Percentiles rank a stretch among this genome's conserved stretches.
phyloP scores from a whole-genome alignment of 2,329 filamentous ascomycete species.

The Fusarium setosum region DNA sequence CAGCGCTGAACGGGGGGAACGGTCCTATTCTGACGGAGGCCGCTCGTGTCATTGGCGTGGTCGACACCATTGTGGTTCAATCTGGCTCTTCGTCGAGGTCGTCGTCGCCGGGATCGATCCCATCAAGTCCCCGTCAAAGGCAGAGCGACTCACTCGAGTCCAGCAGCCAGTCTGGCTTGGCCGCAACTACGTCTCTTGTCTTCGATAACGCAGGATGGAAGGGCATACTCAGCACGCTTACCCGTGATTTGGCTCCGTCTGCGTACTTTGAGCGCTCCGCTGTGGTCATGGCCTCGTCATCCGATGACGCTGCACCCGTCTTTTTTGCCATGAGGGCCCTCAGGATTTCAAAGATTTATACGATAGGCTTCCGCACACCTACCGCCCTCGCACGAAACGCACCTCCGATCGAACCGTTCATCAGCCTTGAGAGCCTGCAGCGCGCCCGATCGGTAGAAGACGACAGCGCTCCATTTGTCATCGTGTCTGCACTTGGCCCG shows the following conservation, averaged over 20 bases:
- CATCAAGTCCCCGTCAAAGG: constrained; percentile 59
- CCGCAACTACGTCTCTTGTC: constrained; percentile 68
- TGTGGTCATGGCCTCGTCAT: constrained; percentile 77
- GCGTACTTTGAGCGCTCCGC: constrained; percentile 82
- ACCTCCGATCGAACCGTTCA: constrained; percentile 82
- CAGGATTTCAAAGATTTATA: constrained; percentile 82
- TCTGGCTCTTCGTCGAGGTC: constrained; percentile 54
- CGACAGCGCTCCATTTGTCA: constrained; percentile 76
- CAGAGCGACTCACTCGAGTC: constrained; percentile 40
- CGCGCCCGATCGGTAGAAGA: constrained; percentile 61
- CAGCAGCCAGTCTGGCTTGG: constrained; percentile 49
- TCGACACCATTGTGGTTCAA: constrained; percentile 82
- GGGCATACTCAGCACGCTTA: constrained; percentile 84
- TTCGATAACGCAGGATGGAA: constrained; percentile 90
- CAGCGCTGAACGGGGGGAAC: constrained; percentile 59
- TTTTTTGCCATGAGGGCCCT: constrained; percentile 84
- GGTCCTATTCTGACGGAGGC: constrained; percentile 77
- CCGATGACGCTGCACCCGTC: constrained; percentile 80
- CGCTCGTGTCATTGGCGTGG: constrained; percentile 80
- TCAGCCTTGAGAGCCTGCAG: constrained; percentile 74
- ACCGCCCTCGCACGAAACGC: constrained; percentile 69
- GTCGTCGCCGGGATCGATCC: constrained; percentile 59
- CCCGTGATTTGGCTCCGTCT: constrained; percentile 83
- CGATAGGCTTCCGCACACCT: constrained; percentile 80
- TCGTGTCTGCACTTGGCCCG: constrained; percentile 81